Base-by-base conservation (phyloP, 805 yeast genomes). In the Schwanniomyces polymorphus region DNA sequence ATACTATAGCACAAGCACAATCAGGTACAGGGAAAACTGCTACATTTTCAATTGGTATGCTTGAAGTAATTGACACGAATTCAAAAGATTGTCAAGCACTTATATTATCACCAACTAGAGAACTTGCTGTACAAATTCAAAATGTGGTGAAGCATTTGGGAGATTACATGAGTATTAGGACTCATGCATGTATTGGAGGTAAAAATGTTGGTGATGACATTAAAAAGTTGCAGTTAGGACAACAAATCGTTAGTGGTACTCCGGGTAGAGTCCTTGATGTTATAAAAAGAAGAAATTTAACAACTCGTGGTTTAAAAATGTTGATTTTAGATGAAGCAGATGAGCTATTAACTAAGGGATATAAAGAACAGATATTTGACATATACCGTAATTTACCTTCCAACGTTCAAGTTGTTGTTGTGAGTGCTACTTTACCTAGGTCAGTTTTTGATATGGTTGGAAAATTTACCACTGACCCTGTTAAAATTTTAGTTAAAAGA, bases 11-110 rank as follows among this genome's bases (percentile, higher is more conserved):
- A 51, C 99, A 94, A 76, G 98, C 99, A 49, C 99, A 94, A 75
- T 90, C 97, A 31, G 99, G 99, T 73, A 94, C 99, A 42, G 99
- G 99, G 74, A 94, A 94, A 76, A 94, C 99, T 26, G 99, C 98
- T 55, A 94, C 99, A 41, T 94, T 94, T 78, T 81, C 97, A 54
- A 92, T 94, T 56, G 92, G 97, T 23, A 88, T 91, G 78, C 75
- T 94, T 55, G 96, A 94, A 72, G 88, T 82, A 53, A 80, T 94
- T 46, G 96, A 92, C 58, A 75, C 85, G 47, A 80, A 78, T 53
- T 72, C 81, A 53, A 79, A 83, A 63, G 88, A 87, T 53, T 79
- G 90, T 51, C 98, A 94, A 74, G 97, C 97, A 37, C 75, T 94
- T 53, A 86, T 94, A 42, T 72, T 94, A 53, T 90, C 97, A 14